Conservation (phyloP, 768 basidiomycete species). For the Rubroboletus satanas region DNA sequence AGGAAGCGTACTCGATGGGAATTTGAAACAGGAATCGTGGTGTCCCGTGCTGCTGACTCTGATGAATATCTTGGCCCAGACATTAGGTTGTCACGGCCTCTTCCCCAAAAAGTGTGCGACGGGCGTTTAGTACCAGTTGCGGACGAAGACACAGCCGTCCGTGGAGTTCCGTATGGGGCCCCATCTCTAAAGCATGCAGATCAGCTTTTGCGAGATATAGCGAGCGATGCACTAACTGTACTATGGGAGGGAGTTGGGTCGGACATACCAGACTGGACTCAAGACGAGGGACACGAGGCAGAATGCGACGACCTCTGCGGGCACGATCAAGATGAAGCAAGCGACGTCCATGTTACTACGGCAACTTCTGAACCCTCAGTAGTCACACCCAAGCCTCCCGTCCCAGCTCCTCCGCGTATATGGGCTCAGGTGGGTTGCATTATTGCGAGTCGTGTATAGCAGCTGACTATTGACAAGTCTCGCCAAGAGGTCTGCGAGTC, state of each 20-base stretch:
- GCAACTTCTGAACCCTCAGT: not conserved
- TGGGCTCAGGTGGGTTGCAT: slow-evolving; percentile 41
- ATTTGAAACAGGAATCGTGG: slow-evolving; percentile 10
- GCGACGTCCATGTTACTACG: slow-evolving; percentile 15
- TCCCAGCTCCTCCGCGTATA: slow-evolving; percentile 34
- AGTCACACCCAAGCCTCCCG: slow-evolving; percentile 17
- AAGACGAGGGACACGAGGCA: slow-evolving; percentile 17
- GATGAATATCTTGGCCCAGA: slow-evolving; percentile 17
- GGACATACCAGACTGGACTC: slow-evolving; percentile 24
- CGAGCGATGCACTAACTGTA: slow-evolving; percentile 11
- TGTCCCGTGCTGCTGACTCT: not conserved
- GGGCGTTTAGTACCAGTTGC: not conserved
- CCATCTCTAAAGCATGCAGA: slow-evolving; percentile 15
- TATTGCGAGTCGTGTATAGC: not conserved
- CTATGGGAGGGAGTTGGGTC: slow-evolving; percentile 3
- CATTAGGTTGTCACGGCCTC: slow-evolving; percentile 16
- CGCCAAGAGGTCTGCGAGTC: slow-evolving; percentile 84
- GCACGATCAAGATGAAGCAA: slow-evolving; percentile 8
- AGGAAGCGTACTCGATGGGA: slow-evolving; percentile 21
- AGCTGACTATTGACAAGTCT: slow-evolving; percentile 42
- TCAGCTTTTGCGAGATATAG: slow-evolving; percentile 18
- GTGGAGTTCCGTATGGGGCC: not conserved
- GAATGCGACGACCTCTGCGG: slow-evolving; percentile 9
- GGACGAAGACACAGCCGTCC: not conserved
- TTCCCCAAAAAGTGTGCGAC: slow-evolving; percentile 17